Evolutionary conservation across 257 asterid genomes (phyloP).

Genomic region (Phtheirospermum japonicum): DNA sequence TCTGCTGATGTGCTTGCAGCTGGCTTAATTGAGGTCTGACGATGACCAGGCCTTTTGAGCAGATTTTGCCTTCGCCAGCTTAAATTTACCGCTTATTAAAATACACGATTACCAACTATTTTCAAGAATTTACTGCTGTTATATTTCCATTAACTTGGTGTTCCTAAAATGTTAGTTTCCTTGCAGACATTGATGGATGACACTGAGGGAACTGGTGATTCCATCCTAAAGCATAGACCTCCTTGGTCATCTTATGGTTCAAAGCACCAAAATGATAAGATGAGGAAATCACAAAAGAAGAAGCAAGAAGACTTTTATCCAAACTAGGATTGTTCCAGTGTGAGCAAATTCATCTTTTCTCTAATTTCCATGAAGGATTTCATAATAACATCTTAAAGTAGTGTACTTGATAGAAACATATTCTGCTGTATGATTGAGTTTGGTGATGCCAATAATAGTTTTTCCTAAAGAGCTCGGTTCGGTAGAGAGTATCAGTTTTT

Average conservation of each 20-base stretch:
- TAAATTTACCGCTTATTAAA: slow-evolving; percentile 30
- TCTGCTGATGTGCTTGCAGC: slow-evolving; percentile 99
- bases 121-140: neutral
- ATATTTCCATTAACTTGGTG: slow-evolving; percentile 8
- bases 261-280: slow-evolving; percentile 50
- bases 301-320: slow-evolving; percentile 68
- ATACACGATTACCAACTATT: slow-evolving; percentile 18
- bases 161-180: slow-evolving; percentile 33
- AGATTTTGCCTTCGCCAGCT: slow-evolving; percentile 93
- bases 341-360: slow-evolving; percentile 40
- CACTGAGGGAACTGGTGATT: slow-evolving; percentile 54
- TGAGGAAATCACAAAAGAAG: slow-evolving; percentile 43
- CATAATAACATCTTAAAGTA: slow-evolving; percentile 1
- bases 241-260: slow-evolving; percentile 73
- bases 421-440: slow-evolving; percentile 6
- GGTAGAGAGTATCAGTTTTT: too few relatives aligned
- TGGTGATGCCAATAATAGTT: slow-evolving; percentile 18
- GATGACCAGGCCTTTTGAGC: slow-evolving; percentile 78
- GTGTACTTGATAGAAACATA: slow-evolving; percentile 1
- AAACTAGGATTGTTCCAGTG: slow-evolving; percentile 97
- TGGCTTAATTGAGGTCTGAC: slow-evolving; percentile 92
- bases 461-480: too few relatives aligned
- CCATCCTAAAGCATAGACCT: slow-evolving; percentile 87
- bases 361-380: slow-evolving; percentile 18
- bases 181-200: slow-evolving; percentile 82